Conservation (phyloP, 2,329 filamentous ascomycete species). For the Byssothecium circinans region DNA sequence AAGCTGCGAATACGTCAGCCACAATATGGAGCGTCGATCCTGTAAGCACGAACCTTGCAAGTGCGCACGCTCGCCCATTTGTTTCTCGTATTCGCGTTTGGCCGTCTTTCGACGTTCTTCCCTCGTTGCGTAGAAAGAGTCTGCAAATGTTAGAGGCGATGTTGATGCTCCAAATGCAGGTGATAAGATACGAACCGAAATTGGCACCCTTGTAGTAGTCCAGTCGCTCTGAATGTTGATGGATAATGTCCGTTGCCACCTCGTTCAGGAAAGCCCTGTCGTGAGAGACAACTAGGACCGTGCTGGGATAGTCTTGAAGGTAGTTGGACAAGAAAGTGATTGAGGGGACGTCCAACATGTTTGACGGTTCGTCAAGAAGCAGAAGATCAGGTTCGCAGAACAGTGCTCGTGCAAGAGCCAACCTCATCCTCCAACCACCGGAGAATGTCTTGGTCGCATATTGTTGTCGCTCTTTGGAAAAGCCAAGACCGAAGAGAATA, state of each 20-base stretch:
- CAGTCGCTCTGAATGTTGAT: conserved; percentile 93
- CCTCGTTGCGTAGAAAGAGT: conserved; percentile 94
- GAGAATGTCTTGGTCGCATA: conserved; percentile 97
- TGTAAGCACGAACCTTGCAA: conserved; percentile 62
- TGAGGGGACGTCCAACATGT: conserved; percentile 99
- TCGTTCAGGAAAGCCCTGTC: conserved; percentile 99
- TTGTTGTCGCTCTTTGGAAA: conserved; percentile 90
- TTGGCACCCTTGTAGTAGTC: conserved; percentile 99
- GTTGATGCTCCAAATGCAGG: background rate
- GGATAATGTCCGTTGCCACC: conserved; percentile 97
- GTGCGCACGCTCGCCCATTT: conserved; percentile 91
- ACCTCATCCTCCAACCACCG: conserved; percentile 98
- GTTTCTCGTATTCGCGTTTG: conserved; percentile 97
- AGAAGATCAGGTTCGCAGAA: conserved; percentile 98
- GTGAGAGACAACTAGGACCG: conserved; percentile 94
- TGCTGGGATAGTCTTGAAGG: conserved; percentile 90
- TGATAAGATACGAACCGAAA: conserved; percentile 58
- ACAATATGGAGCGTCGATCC: conserved; percentile 1
- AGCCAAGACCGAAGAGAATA: conserved; percentile 94
- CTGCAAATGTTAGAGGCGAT: conserved; percentile 41
- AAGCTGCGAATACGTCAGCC: conserved; percentile 54
- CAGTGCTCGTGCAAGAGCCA: conserved; percentile 89
- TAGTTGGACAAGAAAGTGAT: conserved; percentile 98
- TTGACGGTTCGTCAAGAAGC: conserved; percentile 97
- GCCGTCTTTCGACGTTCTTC: conserved; percentile 97